Percentiles rank a stretch among this genome's conserved stretches.
Evolutionary conservation across 75 land plant species (phyloP).

Genomic region (Picea sitchensis): DNA sequence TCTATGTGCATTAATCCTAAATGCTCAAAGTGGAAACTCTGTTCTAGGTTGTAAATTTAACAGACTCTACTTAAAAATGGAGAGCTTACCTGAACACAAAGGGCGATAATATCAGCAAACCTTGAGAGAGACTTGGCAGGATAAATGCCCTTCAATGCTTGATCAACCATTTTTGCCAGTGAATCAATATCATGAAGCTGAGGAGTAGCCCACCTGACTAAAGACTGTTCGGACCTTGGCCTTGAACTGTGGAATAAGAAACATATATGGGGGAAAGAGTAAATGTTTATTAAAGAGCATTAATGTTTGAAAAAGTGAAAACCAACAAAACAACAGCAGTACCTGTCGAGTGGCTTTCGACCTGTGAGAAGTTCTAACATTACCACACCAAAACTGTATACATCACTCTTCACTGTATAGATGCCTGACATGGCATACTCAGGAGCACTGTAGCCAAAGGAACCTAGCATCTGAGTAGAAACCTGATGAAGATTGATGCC

Average conservation of each 20-base stretch:
- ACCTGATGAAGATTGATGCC: constrained; percentile 27
- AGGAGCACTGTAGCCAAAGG: constrained; percentile 96
- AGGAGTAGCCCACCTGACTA: constrained; percentile 66
- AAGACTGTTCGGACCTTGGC: constrained; percentile 49
- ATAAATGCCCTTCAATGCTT: constrained; percentile 63
- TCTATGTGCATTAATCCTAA: background rate
- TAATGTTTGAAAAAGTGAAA: too few relatives aligned
- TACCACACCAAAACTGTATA: constrained; percentile 95
- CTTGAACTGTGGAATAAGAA: constrained; percentile 30
- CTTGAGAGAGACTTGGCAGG: constrained; percentile 69
- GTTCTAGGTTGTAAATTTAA: background rate
- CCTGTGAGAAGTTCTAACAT: constrained; percentile 94
- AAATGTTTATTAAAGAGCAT: background rate
- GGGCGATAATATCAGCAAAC: constrained; percentile 67
- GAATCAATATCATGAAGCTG: constrained; percentile 80
- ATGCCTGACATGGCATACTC: constrained; percentile 89
- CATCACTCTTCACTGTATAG: constrained; percentile 90
- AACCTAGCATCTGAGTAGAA: constrained; percentile 67
- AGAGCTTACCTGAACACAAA: constrained; percentile 61
- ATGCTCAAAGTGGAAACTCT: background rate
- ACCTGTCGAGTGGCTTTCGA: constrained; percentile 92
- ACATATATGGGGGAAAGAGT: background rate
- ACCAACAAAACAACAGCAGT: background rate
- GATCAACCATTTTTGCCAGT: constrained; percentile 66
- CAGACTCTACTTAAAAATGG: background rate